These are phyloP conservation scores for Lycium ferocissimum DNA, from an alignment of 257 asterid species.

Conservation along the genomic window DNA sequence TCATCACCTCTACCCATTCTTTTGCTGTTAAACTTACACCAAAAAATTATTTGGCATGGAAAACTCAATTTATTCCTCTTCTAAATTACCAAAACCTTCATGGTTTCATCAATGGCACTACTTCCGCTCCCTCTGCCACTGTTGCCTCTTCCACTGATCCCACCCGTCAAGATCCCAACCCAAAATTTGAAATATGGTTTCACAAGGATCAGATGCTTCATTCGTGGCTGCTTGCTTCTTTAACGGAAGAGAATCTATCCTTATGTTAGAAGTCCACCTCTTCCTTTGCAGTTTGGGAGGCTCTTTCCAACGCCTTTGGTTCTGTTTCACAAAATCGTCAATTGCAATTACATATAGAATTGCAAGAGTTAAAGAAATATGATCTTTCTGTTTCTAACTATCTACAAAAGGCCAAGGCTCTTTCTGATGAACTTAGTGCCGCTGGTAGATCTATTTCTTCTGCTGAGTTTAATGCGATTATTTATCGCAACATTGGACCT, in stretches of 20 bases:
- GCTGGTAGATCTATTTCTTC: not conserved
- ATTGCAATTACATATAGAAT: not conserved
- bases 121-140: no score
- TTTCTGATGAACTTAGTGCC: not conserved
- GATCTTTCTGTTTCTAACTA: not conserved
- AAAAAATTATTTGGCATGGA: no score
- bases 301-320: not conserved
- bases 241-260: not conserved
- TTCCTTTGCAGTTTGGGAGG: not conserved
- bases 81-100: no score
- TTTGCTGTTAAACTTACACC: no score
- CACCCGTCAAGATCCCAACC: not conserved
- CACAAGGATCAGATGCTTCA: slow-evolving; percentile 11
- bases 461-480: not conserved
- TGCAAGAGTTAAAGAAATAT: not conserved
- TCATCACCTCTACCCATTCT: no score
- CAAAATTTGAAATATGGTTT: not conserved
- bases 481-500: not conserved
- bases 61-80: no score
- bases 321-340: not conserved
- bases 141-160: not conserved
- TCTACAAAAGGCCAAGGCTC: not conserved
- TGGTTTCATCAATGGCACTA: no score
- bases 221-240: not conserved
- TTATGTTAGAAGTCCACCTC: not conserved